These are phyloP conservation scores for Triangularia setosa DNA, from an alignment of 2,329 filamentous ascomycete genomes.

Conservation along the genomic window DNA sequence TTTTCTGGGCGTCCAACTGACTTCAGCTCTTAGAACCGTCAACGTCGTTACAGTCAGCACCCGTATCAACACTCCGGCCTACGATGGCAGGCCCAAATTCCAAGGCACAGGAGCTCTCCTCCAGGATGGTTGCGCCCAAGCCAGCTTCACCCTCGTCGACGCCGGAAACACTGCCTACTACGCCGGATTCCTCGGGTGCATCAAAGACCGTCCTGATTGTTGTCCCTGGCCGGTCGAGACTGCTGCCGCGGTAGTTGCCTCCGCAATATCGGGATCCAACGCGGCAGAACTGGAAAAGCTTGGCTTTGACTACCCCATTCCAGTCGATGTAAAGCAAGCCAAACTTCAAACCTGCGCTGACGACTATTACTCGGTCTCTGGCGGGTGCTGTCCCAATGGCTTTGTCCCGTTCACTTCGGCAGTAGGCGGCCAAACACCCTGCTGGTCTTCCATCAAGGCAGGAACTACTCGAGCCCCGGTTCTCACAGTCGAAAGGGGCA, in stretches of 20 bases:
- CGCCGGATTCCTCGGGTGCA: conserved; percentile 28
- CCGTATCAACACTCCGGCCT: conserved; percentile 3
- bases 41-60: conserved; percentile 17
- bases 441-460: conserved; percentile 25
- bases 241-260: not conserved
- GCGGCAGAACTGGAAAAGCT: conserved; percentile 3
- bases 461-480: conserved; percentile 17
- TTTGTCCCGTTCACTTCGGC: conserved; percentile 27
- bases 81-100: conserved; percentile 17
- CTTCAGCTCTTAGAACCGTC: conserved; percentile 16
- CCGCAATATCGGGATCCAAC: conserved; percentile 3
- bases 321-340: conserved; percentile 12
- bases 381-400: conserved; percentile 28
- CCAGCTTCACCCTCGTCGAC: conserved; percentile 29
- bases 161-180: conserved; percentile 27
- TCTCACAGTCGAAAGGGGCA: conserved; percentile 20
- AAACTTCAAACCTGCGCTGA: conserved; percentile 22
- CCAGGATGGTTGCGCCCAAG: conserved; percentile 22
- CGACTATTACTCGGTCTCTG: conserved; percentile 29
- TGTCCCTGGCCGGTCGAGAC: conserved; percentile 28
- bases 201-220: conserved; percentile 24
- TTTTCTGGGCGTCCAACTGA: not conserved
- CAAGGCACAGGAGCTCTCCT: conserved; percentile 25
- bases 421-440: conserved; percentile 29
- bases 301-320: conserved; percentile 22